phyloP scores from a whole-genome alignment of 805 yeast genomes.

The Ogataea trehalophila region DNA sequence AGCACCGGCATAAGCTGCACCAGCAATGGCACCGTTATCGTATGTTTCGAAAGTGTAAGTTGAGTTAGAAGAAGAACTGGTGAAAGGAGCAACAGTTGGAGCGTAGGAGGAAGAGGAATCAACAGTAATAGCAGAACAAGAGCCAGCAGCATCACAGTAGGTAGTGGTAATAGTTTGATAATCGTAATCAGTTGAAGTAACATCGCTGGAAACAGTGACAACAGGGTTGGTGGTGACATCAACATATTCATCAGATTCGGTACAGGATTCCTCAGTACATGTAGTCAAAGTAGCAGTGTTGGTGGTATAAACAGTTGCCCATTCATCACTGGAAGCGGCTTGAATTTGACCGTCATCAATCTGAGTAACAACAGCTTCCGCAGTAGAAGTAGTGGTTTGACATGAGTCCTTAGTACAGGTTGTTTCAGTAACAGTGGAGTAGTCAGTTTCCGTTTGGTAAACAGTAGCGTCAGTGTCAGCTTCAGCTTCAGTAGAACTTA shows the following conservation, averaged over 20 bases:
- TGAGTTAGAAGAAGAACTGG: slow-evolving; percentile 6
- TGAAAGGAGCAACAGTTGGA: background rate
- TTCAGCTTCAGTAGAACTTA: slow-evolving; percentile 12
- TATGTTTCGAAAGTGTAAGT: background rate
- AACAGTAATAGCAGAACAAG: slow-evolving; percentile 6
- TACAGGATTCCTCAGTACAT: slow-evolving; percentile 7
- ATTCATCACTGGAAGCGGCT: background rate
- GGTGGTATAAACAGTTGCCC: background rate
- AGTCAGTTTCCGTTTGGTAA: slow-evolving; percentile 4
- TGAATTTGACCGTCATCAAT: background rate
- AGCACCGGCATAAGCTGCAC: slow-evolving; percentile 16
- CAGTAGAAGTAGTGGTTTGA: slow-evolving; percentile 6
- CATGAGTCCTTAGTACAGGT: slow-evolving; percentile 8
- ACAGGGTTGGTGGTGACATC: slow-evolving; percentile 33
- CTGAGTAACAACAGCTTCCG: background rate
- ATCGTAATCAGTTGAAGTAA: slow-evolving; percentile 32
- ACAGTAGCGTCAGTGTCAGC: slow-evolving; percentile 10
- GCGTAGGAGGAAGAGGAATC: slow-evolving; percentile 1
- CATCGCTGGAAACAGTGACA: slow-evolving; percentile 36
- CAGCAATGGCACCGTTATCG: slow-evolving; percentile 2
- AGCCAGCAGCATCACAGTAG: slow-evolving; percentile 8
- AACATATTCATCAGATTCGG: slow-evolving; percentile 15
- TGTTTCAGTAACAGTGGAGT: slow-evolving; percentile 5
- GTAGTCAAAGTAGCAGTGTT: slow-evolving; percentile 10
- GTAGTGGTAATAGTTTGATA: slow-evolving; percentile 22